phyloP scores from a whole-genome alignment of 2,329 filamentous ascomycete genomes.

The Alternaria metachromatica region DNA sequence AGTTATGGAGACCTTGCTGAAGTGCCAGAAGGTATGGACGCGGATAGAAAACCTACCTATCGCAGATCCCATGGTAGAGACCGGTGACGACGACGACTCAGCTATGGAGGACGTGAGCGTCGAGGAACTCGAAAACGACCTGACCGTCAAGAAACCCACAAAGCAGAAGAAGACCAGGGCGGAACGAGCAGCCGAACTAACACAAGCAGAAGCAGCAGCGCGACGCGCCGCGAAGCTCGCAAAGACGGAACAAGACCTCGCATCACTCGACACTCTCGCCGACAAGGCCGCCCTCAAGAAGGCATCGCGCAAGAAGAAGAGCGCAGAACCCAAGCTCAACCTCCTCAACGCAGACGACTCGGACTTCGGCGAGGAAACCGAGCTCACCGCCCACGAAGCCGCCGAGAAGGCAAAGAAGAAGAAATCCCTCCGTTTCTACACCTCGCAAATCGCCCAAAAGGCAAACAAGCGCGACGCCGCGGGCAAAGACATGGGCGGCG shows the following conservation, averaged over 20 bases:
- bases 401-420: constrained; percentile 88
- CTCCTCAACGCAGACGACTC: constrained; percentile 68
- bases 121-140: constrained; percentile 45
- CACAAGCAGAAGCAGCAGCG: constrained; percentile 62
- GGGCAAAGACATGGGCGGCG: constrained; percentile 76
- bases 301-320: constrained; percentile 52
- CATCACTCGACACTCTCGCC: constrained; percentile 71
- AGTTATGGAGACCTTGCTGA: constrained; percentile 84
- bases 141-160: constrained; percentile 39
- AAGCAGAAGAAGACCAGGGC: constrained; percentile 56
- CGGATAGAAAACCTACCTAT: constrained; percentile 71
- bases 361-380: constrained; percentile 91
- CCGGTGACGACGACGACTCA: constrained; percentile 40
- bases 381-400: constrained; percentile 76
- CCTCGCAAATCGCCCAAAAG: constrained; percentile 95
- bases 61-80: constrained; percentile 52
- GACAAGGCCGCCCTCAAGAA: constrained; percentile 56
- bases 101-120: constrained; percentile 41
- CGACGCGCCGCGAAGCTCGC: constrained; percentile 61
- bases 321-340: constrained; percentile 35
- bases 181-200: constrained; percentile 58
- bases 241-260: constrained; percentile 72
- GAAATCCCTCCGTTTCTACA: constrained; percentile 96
- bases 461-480: constrained; percentile 81
- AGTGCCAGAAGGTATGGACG: constrained; percentile 81